Evolutionary conservation across 2,329 filamentous ascomycete species (phyloP).

Genomic region (Calonectria henricotiae): DNA sequence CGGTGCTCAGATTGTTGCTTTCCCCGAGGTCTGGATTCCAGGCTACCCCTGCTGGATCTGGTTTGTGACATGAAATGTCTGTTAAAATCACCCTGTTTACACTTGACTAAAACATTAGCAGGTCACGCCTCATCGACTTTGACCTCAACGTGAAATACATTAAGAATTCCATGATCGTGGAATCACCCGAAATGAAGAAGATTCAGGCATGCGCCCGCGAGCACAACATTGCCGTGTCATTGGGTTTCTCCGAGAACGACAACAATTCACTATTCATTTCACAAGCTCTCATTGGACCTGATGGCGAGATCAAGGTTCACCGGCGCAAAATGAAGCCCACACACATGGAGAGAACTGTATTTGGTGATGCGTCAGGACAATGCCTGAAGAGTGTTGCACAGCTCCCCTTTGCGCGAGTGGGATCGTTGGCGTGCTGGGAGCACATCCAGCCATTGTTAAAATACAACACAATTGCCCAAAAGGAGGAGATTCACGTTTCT

Average conservation of each 20-base stretch:
- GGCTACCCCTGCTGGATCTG: constrained; percentile 66
- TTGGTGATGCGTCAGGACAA: constrained; percentile 61
- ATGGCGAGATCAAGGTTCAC: constrained; percentile 59
- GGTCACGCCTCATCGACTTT: constrained; percentile 46
- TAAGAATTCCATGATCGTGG: constrained; percentile 60
- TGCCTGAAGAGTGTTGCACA: constrained; percentile 60
- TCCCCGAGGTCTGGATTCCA: constrained; percentile 69
- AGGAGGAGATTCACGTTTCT: constrained; percentile 64
- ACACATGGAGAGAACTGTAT: constrained; percentile 67
- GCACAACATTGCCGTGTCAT: constrained; percentile 57
- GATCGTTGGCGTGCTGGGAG: constrained; percentile 65
- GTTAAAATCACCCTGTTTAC: neutral
- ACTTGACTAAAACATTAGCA: constrained; percentile 17
- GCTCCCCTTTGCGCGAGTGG: constrained; percentile 59
- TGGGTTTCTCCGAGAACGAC: constrained; percentile 62
- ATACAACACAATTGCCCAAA: constrained; percentile 61
- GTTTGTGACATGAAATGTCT: constrained; percentile 47
- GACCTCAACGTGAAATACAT: constrained; percentile 54
- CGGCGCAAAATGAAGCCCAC: constrained; percentile 69
- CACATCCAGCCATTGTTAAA: constrained; percentile 66
- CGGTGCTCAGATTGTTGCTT: constrained; percentile 69
- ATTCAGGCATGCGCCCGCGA: constrained; percentile 55
- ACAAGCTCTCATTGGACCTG: constrained; percentile 61
- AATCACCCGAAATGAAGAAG: constrained; percentile 59
- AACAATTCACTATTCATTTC: constrained; percentile 61